A percentile compares a stretch with the other conserved stretches of the same genome.
These are phyloP conservation scores for Yamadazyma diddensiae DNA, from an alignment of 1,139 yeast genomes.

Conservation along the genomic window DNA sequence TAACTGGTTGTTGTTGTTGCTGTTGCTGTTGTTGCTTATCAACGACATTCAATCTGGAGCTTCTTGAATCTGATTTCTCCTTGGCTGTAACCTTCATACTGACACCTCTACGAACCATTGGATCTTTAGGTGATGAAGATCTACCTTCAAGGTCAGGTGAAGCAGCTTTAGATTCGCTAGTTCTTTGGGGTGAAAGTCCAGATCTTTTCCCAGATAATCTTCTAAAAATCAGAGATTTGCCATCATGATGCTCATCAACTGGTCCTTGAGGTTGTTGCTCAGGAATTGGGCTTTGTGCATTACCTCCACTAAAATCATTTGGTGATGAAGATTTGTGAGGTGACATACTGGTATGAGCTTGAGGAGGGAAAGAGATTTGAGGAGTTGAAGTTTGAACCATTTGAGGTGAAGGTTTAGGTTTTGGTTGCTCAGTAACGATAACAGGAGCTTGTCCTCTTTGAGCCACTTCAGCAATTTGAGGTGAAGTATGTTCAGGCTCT, in stretches of 20 bases:
- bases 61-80: slow-evolving; percentile 36
- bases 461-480: slow-evolving; percentile 7
- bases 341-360: slow-evolving; percentile 57
- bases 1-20: slow-evolving; percentile 14
- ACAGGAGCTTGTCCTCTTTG: slow-evolving; percentile 10
- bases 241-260: slow-evolving; percentile 31
- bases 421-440: slow-evolving; percentile 15
- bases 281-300: slow-evolving; percentile 20
- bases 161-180: slow-evolving; percentile 12
- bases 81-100: slow-evolving; percentile 62
- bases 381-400: slow-evolving; percentile 20
- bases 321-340: slow-evolving; percentile 8
- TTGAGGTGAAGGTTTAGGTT: slow-evolving; percentile 16
- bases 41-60: slow-evolving; percentile 23
- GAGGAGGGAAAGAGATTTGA: slow-evolving; percentile 54
- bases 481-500: not conserved
- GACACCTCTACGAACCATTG: slow-evolving; percentile 59
- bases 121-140: slow-evolving; percentile 28
- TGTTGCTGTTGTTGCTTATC: slow-evolving; percentile 13
- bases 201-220: slow-evolving; percentile 37
- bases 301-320: slow-evolving; percentile 1
- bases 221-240: slow-evolving; percentile 37
- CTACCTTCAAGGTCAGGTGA: slow-evolving; percentile 12
- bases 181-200: slow-evolving; percentile 18
- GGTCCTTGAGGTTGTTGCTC: slow-evolving; percentile 38